Base-by-base conservation (phyloP, 2,329 filamentous ascomycete species). In the Cyphellophora europaea region DNA sequence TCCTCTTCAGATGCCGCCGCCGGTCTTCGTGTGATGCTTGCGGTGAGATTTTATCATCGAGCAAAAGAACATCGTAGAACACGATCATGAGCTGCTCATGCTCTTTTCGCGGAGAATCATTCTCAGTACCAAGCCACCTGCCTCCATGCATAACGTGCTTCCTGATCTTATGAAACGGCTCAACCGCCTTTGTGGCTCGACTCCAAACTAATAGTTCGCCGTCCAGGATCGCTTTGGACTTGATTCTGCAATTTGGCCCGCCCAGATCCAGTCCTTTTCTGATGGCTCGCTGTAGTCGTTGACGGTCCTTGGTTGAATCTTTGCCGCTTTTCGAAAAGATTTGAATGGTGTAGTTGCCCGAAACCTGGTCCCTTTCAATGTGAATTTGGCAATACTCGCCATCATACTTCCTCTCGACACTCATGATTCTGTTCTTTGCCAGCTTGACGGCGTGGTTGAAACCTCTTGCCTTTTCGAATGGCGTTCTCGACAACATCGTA, bases 311-410 rank as follows among this genome's bases (percentile, higher is more conserved):
- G 0, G 86, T 94, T 29, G 86, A 89, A 46, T 94, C 84, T 53
- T 91, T 93, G 38, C 87, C 85, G 49, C 85, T 91, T 54, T 94
- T 95, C 6, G 86, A 93, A 53, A 91, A 94, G 18, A 94, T 89
- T 43, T 81, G 79, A 17, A 93, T 75, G 31, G 67, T 71, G 21
- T 25, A 8, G 1, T 69, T 52, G 38, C 53, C 30, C 11, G 37
- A n/a, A 11, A 61, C 61, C 32, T 71, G 74, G 6, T 63, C 62
- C 5, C 83, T 61, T 50, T 93, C 77, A 25, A 94, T 64, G 49
- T 94, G 87, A 18, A 94, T 76, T 54, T 94, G 87, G 48, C 84
- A 93, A 47, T 91, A 94, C 56, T 94, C 87, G 10, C 83, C 86
- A 49, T 93, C 86, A 42, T 93, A 75, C 53, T 93, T 93, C 33